These are phyloP conservation scores for Polygonum aviculare DNA, from an alignment of 148 eudicot genomes.

Conservation along the genomic window DNA sequence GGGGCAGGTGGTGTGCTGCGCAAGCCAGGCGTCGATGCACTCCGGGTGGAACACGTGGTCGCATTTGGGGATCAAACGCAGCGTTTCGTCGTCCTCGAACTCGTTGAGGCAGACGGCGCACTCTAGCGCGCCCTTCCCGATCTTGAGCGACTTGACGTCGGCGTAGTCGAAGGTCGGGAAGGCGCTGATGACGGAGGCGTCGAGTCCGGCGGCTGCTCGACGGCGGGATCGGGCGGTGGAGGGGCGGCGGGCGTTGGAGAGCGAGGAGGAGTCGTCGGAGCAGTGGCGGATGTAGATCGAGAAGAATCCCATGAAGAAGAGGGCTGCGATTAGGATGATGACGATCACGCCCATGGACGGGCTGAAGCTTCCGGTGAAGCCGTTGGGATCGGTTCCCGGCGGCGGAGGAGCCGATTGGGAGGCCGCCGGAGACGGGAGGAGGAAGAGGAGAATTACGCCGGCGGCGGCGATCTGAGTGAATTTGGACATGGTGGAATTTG, in stretches of 20 bases:
- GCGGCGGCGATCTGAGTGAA: background rate
- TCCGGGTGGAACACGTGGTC: constrained; percentile 52
- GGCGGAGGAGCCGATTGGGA: constrained; percentile 5
- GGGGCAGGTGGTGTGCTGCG: constrained; percentile 37
- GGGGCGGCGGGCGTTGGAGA: constrained; percentile 5
- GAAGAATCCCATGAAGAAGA: constrained; percentile 70
- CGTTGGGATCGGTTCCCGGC: background rate
- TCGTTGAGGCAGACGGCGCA: constrained; percentile 57
- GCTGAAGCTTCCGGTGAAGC: constrained; percentile 24
- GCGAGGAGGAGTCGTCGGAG: constrained; percentile 13
- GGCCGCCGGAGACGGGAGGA: constrained; percentile 17
- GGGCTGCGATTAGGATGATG: constrained; percentile 39
- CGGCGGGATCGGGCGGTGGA: constrained; percentile 12
- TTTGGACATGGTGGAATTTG: background rate
- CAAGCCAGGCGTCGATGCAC: constrained; percentile 39
- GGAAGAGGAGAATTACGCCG: background rate
- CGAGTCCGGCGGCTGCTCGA: constrained; percentile 35
- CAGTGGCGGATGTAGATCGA: constrained; percentile 70
- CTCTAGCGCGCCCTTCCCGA: constrained; percentile 51
- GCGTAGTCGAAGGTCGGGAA: constrained; percentile 41
- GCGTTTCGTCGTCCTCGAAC: constrained; percentile 47
- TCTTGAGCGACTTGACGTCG: constrained; percentile 25
- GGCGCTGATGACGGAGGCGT: constrained; percentile 23
- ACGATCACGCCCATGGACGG: constrained; percentile 56
- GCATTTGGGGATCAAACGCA: constrained; percentile 46